Percentiles rank a stretch among this genome's conserved stretches.
phyloP scores from a whole-genome alignment of 2,329 filamentous ascomycete species.

The Hypoxylon sp. region DNA sequence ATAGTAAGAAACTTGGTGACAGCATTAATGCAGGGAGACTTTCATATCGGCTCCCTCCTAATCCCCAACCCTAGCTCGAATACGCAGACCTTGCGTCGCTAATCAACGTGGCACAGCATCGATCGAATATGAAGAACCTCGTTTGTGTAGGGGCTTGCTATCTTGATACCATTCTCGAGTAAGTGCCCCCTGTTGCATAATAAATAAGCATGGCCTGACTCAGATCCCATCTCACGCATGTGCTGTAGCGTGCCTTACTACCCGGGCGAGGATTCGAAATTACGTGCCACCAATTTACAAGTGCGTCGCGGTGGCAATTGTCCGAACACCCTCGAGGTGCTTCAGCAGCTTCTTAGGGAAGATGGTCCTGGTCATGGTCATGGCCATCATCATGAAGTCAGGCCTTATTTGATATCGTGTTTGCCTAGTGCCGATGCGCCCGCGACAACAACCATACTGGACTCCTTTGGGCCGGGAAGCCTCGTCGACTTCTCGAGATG shows the following conservation, averaged over 20 bases:
- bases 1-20: slow-evolving; percentile 3
- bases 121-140: slow-evolving; percentile 65
- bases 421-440: slow-evolving; percentile 67
- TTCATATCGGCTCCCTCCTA: slow-evolving; percentile 17
- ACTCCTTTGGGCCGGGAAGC: slow-evolving; percentile 63
- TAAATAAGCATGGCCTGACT: slow-evolving; percentile 36
- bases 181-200: slow-evolving; percentile 51
- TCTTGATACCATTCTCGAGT: slow-evolving; percentile 78
- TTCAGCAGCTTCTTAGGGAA: slow-evolving; percentile 69
- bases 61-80: slow-evolving; percentile 15
- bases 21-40: slow-evolving; percentile 18
- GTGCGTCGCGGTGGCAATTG: slow-evolving; percentile 79
- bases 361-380: slow-evolving; percentile 6
- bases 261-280: slow-evolving; percentile 78
- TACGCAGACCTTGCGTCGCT: slow-evolving; percentile 30
- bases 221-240: slow-evolving; percentile 38
- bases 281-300: slow-evolving; percentile 71
- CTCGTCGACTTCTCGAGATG: slow-evolving; percentile 66
- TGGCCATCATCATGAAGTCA: slow-evolving; percentile 44
- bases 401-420: slow-evolving; percentile 62
- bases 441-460: slow-evolving; percentile 64
- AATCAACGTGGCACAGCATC: slow-evolving; percentile 41
- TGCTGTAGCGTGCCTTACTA: slow-evolving; percentile 71
- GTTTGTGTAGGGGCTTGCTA: slow-evolving; percentile 77
- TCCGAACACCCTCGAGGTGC: slow-evolving; percentile 77